Evolutionary conservation across 1,284 basidiomycete genomes (phyloP), one percentile per base, ranked within the genome.

Genomic region (Tilletiopsis washingtonensis): DNA sequence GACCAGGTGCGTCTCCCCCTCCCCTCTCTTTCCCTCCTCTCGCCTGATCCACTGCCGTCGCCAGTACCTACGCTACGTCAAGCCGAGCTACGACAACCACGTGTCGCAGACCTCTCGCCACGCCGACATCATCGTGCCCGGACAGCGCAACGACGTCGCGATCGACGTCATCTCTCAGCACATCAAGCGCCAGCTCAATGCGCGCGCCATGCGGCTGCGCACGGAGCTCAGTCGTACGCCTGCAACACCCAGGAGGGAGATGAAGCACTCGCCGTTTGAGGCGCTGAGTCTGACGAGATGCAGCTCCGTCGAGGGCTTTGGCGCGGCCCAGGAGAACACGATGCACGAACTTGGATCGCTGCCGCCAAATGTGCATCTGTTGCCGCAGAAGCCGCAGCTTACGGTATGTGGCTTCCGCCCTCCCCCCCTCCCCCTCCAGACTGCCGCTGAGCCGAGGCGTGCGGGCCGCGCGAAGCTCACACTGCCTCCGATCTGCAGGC

Each of bases 141-240:
- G 67, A 1, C 54, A 60, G 39, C 64, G 66, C 44, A 69, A 70
- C 47, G 50, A 64, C 45, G 71, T 78, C 0, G 91, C 93, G 3
- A 91, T 96, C 53, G 90, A 94, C 48, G 79, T 98, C 19, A 90
- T 98, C 49, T 84, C 86, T 20, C 90, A 88, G 1, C 93, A 97
- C 70, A 83, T 97, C 56, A 82, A 84, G 44, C 81, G 84, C 40
- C 85, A 96, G 73, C 80, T 97, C 21, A 52, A 24, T 51, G 45
- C 43, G 4, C 32, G 62, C 17, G 57, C 59, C 1, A 53, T 40
- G 14, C 54, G 57, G 44, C 47, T 67, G 11, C 53, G 64, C 9
- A 49, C 57, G 38, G 64, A 63, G 29, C 61, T 67, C 40, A 55
- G 57, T 42, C 57, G 55, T 47, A 64, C 62, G 2, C 53, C 57